These are phyloP conservation scores for Oenanthe javanica DNA, from an alignment of 140 eudicot genomes.

Conservation along the genomic window DNA sequence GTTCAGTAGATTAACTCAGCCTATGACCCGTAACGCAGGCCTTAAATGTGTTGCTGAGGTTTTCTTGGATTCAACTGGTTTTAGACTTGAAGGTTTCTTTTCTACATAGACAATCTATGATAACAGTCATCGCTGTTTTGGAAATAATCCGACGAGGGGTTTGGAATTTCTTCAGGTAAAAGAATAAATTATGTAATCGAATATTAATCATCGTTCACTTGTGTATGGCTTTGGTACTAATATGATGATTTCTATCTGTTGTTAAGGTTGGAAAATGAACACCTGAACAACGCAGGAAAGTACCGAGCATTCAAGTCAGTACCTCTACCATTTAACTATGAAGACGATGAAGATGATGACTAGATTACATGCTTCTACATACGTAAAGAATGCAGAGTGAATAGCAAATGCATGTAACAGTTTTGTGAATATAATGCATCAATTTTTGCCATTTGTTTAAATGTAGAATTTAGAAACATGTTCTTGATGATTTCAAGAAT, in stretches of 20 bases:
- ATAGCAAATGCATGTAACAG: neutral
- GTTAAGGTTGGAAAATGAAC: conserved; percentile 1
- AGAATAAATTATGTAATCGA: neutral
- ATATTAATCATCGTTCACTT: neutral
- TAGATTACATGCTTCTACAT: neutral
- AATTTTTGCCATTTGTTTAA: neutral
- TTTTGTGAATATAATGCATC: neutral
- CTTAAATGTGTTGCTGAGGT: conserved; percentile 40
- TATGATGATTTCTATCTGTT: neutral
- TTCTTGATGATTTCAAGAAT: neutral
- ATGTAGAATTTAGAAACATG: neutral
- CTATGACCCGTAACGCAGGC: conserved; percentile 23
- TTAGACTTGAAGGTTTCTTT: conserved; percentile 26
- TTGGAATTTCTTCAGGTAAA: conserved; percentile 51
- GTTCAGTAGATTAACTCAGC: neutral
- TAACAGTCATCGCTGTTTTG: conserved; percentile 28
- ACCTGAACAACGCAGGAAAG: neutral
- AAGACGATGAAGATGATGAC: conserved; percentile 8
- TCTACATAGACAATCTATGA: neutral
- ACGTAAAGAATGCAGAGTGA: neutral
- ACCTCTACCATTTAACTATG: conserved; percentile 14
- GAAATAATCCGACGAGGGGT: conserved; percentile 51
- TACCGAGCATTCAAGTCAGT: conserved; percentile 14
- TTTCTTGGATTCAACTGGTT: conserved; percentile 57
- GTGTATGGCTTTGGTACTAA: neutral